These are phyloP conservation scores for Glebionis coronaria DNA, from an alignment of 129 eudicot genomes.

Conservation along the genomic window DNA sequence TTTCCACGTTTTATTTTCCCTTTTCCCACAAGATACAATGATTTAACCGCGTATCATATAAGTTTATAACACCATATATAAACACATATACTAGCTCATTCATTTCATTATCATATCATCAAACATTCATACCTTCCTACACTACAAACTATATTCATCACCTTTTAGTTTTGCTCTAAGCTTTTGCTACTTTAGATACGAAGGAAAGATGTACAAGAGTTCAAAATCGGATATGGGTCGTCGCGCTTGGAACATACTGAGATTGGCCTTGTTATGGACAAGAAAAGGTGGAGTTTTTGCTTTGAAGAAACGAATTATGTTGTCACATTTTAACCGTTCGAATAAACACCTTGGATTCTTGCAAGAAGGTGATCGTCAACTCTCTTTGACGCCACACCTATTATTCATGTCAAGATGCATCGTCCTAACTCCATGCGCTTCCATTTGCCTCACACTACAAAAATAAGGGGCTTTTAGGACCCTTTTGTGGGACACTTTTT, in stretches of 20 bases:
- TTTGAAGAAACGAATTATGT: conserved; percentile 29
- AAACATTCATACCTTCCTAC: neutral
- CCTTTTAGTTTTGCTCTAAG: neutral
- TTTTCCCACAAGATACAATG: no score
- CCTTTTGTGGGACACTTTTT: no score
- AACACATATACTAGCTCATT: neutral
- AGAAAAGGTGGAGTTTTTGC: conserved; percentile 63
- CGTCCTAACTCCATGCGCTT: conserved; percentile 74
- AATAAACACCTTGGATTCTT: conserved; percentile 33
- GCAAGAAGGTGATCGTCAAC: conserved; percentile 56
- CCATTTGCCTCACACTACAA: conserved; percentile 59
- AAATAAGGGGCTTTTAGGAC: no score
- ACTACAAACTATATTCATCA: neutral
- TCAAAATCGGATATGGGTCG: conserved; percentile 32
- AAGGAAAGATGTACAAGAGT: conserved; percentile 31
- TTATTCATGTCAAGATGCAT: conserved; percentile 68
- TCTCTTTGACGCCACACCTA: conserved; percentile 85
- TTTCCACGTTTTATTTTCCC: conserved; percentile 9
- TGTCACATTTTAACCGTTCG: conserved; percentile 33
- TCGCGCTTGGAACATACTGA: conserved; percentile 64
- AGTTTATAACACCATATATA: no score
- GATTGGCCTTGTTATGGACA: conserved; percentile 68
- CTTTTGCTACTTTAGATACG: neutral
- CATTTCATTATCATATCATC: neutral
- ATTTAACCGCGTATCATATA: conserved; percentile 20